Evolutionary conservation across 768 basidiomycete genomes (phyloP).

Genomic region (Krasilnikovozyma curviuscula): DNA sequence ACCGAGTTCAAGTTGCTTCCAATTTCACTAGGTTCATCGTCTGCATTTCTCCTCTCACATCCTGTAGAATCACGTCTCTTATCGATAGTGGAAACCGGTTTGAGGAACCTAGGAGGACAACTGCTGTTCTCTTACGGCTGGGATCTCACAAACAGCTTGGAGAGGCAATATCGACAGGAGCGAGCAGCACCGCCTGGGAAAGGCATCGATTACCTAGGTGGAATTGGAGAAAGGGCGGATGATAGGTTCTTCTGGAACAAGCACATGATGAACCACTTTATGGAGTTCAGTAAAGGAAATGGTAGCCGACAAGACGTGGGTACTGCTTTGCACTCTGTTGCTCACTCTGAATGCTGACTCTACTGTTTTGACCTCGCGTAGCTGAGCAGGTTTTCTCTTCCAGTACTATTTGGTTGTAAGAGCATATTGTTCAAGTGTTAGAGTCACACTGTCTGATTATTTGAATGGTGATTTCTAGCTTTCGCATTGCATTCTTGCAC

Average conservation of each 20-base stretch:
- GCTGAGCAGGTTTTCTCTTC: slow-evolving; percentile 76
- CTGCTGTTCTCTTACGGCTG: slow-evolving; percentile 81
- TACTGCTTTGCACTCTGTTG: slow-evolving; percentile 20
- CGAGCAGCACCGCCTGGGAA: neutral
- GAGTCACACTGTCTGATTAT: neutral
- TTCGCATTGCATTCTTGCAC: slow-evolving; percentile 62
- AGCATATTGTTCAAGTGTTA: neutral
- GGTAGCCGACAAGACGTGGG: slow-evolving; percentile 38
- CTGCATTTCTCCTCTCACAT: slow-evolving; percentile 45
- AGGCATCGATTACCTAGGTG: slow-evolving; percentile 2
- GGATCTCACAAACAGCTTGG: slow-evolving; percentile 72
- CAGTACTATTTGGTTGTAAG: slow-evolving; percentile 85
- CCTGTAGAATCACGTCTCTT: slow-evolving; percentile 63
- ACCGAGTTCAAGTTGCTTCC: slow-evolving; percentile 84
- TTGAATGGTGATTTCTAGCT: slow-evolving; percentile 33
- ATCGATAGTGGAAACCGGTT: slow-evolving; percentile 62
- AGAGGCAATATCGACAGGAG: slow-evolving; percentile 49
- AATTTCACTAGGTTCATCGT: slow-evolving; percentile 48
- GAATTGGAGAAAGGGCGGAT: slow-evolving; percentile 42
- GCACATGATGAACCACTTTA: slow-evolving; percentile 45
- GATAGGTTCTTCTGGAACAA: slow-evolving; percentile 99
- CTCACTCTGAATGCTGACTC: slow-evolving; percentile 27
- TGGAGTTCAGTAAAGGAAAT: slow-evolving; percentile 33
- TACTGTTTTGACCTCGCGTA: slow-evolving; percentile 22
- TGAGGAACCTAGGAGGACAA: no score